Percentiles rank a stretch among this genome's conserved stretches.
Conservation (phyloP, 2,329 filamentous ascomycete species). For the Botrytis squamosa region DNA sequence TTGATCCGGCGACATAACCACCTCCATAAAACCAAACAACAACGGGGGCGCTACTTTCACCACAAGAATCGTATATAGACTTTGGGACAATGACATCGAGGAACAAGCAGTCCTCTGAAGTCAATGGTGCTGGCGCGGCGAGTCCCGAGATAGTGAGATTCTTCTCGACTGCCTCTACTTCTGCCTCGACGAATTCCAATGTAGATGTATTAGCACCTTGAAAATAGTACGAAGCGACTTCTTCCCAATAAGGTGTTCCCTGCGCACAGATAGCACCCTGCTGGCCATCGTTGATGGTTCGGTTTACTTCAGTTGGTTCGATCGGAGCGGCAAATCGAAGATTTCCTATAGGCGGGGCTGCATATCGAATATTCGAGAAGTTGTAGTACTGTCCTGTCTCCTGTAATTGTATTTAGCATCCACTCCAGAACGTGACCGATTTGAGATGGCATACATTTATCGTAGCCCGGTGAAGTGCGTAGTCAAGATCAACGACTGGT, state of each 20-base stretch:
- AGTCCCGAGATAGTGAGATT: constrained; percentile 19
- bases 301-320: constrained; percentile 36
- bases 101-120: constrained; percentile 48
- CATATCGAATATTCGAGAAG: constrained; percentile 48
- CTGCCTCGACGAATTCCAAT: constrained; percentile 10
- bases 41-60: constrained; percentile 20
- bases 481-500: constrained; percentile 38
- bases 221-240: constrained; percentile 7
- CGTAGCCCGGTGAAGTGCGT: constrained; percentile 36
- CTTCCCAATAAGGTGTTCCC: constrained; percentile 27
- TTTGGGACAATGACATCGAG: constrained; percentile 49
- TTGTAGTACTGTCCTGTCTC: constrained; percentile 40
- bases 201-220: constrained; percentile 7
- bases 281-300: constrained; percentile 37
- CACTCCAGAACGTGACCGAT: background rate
- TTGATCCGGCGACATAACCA: constrained; percentile 45
- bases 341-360: constrained; percentile 44
- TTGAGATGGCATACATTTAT: constrained; percentile 33
- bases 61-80: constrained; percentile 36
- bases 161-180: constrained; percentile 7
- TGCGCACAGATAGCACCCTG: constrained; percentile 29
- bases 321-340: constrained; percentile 47
- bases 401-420: constrained; percentile 25
- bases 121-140: constrained; percentile 4
- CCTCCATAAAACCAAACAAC: constrained; percentile 40